Percentiles rank a stretch among this genome's conserved stretches.
Evolutionary conservation across 2,329 filamentous ascomycete species (phyloP).

Genomic region (Truncatella angustata): DNA sequence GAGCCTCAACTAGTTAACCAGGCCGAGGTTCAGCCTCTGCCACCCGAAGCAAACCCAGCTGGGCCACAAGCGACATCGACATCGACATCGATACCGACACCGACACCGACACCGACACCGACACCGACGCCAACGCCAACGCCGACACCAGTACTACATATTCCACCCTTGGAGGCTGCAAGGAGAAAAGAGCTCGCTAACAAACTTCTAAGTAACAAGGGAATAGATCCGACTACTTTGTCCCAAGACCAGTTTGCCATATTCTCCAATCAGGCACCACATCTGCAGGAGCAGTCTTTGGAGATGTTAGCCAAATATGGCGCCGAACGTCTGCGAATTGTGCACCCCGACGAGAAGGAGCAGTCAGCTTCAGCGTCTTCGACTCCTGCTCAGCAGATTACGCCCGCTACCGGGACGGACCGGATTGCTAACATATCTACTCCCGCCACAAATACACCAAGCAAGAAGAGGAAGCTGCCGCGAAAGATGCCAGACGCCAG

Average conservation of each 20-base stretch:
- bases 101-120: too few species aligned
- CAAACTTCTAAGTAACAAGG: slow-evolving; percentile 43
- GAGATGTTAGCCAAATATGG: slow-evolving; percentile 57
- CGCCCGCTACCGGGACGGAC: slow-evolving; percentile 12
- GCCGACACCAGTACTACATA: slow-evolving; percentile 33
- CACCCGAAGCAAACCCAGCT: too few species aligned
- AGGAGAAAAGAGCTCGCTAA: slow-evolving; percentile 48
- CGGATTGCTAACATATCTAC: slow-evolving; percentile 11
- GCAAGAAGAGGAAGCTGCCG: slow-evolving; percentile 24
- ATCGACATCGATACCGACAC: slow-evolving; percentile 18
- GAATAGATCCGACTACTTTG: slow-evolving; percentile 51
- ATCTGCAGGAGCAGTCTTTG: slow-evolving; percentile 53
- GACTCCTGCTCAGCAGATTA: slow-evolving; percentile 19
- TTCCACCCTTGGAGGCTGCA: slow-evolving; percentile 46
- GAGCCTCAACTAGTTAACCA: slow-evolving; percentile 8
- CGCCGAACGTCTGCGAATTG: slow-evolving; percentile 55
- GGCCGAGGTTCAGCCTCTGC: too few species aligned
- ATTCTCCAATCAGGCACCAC: slow-evolving; percentile 58
- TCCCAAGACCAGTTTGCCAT: slow-evolving; percentile 57
- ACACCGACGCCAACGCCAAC: slow-evolving; percentile 15
- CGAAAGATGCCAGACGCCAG: slow-evolving; percentile 23
- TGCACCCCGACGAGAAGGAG: slow-evolving; percentile 46
- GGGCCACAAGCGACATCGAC: slow-evolving; percentile 14
- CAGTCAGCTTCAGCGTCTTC: slow-evolving; percentile 23
- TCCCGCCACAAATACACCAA: slow-evolving; percentile 19